Percentiles rank a stretch among this genome's conserved stretches.
phyloP scores from a whole-genome alignment of 2,329 filamentous ascomycete genomes.

The Macroventuria anomochaeta region DNA sequence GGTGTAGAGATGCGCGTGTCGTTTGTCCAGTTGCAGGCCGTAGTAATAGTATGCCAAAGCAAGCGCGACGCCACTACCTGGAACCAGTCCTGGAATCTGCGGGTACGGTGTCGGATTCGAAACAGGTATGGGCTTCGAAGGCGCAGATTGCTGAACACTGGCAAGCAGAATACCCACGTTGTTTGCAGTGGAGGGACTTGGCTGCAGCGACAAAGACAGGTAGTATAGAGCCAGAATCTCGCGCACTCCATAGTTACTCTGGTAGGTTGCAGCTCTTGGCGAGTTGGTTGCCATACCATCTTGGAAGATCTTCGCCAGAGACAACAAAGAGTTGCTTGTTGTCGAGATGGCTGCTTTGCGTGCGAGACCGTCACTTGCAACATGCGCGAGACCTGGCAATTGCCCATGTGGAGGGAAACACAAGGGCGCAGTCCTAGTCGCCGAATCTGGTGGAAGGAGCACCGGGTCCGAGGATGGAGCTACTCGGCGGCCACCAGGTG shows the following conservation, averaged over 20 bases:
- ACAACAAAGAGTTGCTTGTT: slow-evolving; percentile 93
- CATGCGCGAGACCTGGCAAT: slow-evolving; percentile 77
- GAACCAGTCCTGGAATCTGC: slow-evolving; percentile 76
- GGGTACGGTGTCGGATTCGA: slow-evolving; percentile 46
- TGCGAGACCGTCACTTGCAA: slow-evolving; percentile 70
- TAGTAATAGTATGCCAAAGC: slow-evolving; percentile 96
- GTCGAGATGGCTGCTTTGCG: slow-evolving; percentile 85
- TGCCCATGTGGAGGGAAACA: slow-evolving; percentile 80
- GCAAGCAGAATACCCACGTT: slow-evolving; percentile 98
- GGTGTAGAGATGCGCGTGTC: slow-evolving; percentile 95
- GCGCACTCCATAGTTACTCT: slow-evolving; percentile 76
- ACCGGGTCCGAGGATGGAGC: slow-evolving; percentile 65
- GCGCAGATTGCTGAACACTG: slow-evolving; percentile 77
- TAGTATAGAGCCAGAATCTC: slow-evolving; percentile 97
- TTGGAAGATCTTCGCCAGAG: slow-evolving; percentile 96
- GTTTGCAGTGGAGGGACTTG: slow-evolving; percentile 96
- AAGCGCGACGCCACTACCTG: slow-evolving; percentile 85
- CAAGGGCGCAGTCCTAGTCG: slow-evolving; percentile 79
- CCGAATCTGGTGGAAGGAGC: slow-evolving; percentile 81
- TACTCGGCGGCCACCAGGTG: slow-evolving; percentile 37
- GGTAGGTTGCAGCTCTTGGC: slow-evolving; percentile 59
- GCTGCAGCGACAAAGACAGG: slow-evolving; percentile 88
- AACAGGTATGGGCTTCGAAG: slow-evolving; percentile 52
- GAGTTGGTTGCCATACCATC: slow-evolving; percentile 85
- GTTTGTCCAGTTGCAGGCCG: slow-evolving; percentile 81